A percentile compares a stretch with the other conserved stretches of the same genome.
Evolutionary conservation across 768 basidiomycete species (phyloP).

Genomic region (Melanogaster broomeanus): DNA sequence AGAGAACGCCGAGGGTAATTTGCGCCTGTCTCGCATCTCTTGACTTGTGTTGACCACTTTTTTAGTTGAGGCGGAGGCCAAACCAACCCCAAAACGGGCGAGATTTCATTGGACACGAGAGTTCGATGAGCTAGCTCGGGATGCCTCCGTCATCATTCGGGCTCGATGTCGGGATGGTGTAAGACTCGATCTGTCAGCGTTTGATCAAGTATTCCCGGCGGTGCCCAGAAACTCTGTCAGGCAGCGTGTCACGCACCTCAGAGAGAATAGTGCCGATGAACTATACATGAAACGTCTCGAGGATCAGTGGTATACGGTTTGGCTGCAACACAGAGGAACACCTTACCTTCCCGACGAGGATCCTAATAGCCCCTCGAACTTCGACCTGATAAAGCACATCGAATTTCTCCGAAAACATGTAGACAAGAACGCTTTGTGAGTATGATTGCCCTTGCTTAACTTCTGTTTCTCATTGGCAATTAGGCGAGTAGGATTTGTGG

Average conservation of each 20-base stretch:
- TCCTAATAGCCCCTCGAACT: constrained; percentile 65
- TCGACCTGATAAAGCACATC: constrained; percentile 80
- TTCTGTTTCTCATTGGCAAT: constrained; percentile 12
- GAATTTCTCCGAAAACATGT: constrained; percentile 78
- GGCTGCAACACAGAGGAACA: constrained; percentile 71
- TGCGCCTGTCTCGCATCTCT: not conserved
- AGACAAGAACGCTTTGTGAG: constrained; percentile 87
- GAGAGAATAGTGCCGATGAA: constrained; percentile 64
- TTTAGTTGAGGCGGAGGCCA: constrained; percentile 1
- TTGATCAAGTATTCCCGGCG: constrained; percentile 79
- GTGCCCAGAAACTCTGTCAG: constrained; percentile 74
- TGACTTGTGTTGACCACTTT: not conserved
- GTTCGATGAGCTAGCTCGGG: constrained; percentile 86
- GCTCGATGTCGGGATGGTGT: constrained; percentile 67
- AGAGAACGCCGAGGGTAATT: constrained; percentile 30
- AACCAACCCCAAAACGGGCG: constrained; percentile 46
- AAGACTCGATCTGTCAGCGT: constrained; percentile 68
- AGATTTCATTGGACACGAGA: constrained; percentile 85
- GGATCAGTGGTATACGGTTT: constrained; percentile 79
- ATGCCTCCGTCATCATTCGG: constrained; percentile 79
- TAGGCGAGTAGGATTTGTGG: constrained; percentile 66
- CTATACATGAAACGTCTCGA: constrained; percentile 79
- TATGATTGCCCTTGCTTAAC: constrained; percentile 12
- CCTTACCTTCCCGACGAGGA: constrained; percentile 70
- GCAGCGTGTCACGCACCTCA: constrained; percentile 61